Evolutionary conservation across 345 rosid species (phyloP).

Genomic region (Eutrema yunnanense): DNA sequence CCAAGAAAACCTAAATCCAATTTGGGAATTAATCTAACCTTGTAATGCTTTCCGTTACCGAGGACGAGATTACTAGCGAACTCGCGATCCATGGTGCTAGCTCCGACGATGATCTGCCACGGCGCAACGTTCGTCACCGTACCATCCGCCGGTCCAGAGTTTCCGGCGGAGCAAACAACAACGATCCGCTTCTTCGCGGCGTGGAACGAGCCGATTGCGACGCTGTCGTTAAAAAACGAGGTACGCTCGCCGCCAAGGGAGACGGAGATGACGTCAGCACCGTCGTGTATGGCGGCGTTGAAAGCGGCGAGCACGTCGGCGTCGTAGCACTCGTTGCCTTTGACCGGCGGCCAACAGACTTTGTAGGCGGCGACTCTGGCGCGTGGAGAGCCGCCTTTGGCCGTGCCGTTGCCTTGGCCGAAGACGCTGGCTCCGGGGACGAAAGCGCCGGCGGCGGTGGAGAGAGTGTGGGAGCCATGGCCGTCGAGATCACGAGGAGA

Average conservation of each 20-base stretch:
- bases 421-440: conserved; percentile 47
- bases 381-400: conserved; percentile 81
- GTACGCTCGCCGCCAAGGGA: conserved; percentile 52
- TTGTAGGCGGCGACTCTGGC: conserved; percentile 88
- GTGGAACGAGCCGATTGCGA: conserved; percentile 81
- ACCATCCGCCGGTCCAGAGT: conserved; percentile 29
- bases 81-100: conserved; percentile 83
- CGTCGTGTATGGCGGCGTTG: conserved; percentile 54
- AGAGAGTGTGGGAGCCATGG: conserved; percentile 90
- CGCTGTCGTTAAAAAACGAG: conserved; percentile 47
- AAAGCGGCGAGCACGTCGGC: too few species aligned
- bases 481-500: conserved; percentile 74
- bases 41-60: conserved; percentile 35
- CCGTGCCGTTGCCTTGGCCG: conserved; percentile 56
- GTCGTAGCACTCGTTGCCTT: conserved; percentile 27
- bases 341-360: conserved; percentile 61
- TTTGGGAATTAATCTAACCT: conserved; percentile 35
- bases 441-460: conserved; percentile 73
- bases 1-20: not conserved
- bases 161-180: conserved; percentile 43
- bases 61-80: conserved; percentile 38
- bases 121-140: conserved; percentile 70
- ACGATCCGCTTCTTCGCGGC: conserved; percentile 54
- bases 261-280: conserved; percentile 70
- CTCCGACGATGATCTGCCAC: conserved; percentile 87